Evolutionary conservation across 345 rosid species (phyloP).

Genomic region (Corchorus capsularis): DNA sequence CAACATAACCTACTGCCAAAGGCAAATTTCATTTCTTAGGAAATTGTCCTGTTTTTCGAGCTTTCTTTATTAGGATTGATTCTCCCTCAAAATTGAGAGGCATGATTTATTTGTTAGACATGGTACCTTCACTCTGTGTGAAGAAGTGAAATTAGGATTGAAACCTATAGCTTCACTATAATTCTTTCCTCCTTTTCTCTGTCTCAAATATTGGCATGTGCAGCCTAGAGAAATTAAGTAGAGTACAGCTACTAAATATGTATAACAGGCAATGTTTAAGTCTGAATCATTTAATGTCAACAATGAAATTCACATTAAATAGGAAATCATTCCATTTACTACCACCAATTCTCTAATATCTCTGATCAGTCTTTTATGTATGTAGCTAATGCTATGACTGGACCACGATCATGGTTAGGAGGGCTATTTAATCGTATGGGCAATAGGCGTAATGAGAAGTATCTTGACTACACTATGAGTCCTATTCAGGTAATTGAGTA

Average conservation of each 20-base stretch:
- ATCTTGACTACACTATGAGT: conserved; percentile 51
- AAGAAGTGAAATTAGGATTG: background rate
- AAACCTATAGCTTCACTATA: background rate
- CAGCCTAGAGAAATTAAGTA: background rate
- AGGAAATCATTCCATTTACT: background rate
- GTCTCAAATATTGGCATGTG: background rate
- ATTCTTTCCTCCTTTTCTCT: conserved; percentile 1
- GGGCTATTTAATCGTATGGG: conserved; percentile 70
- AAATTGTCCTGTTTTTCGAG: background rate
- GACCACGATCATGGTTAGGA: conserved; percentile 91
- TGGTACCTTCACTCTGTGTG: too few relatives aligned
- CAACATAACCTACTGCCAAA: background rate
- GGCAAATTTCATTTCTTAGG: background rate
- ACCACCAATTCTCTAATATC: conserved; percentile 13
- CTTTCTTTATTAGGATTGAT: background rate
- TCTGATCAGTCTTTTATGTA: conserved; percentile 34
- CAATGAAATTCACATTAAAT: background rate
- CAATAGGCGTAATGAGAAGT: conserved; percentile 57
- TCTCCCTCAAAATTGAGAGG: too few relatives aligned
- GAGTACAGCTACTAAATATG: background rate
- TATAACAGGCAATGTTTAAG: background rate
- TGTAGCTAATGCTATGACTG: conserved; percentile 91
- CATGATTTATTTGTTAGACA: too few relatives aligned
- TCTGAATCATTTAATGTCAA: background rate
- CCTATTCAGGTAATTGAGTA: conserved; percentile 64